These are phyloP conservation scores for Plasmodium adleri DNA, from an alignment of 169 alveolate genomes.

Conservation along the genomic window DNA sequence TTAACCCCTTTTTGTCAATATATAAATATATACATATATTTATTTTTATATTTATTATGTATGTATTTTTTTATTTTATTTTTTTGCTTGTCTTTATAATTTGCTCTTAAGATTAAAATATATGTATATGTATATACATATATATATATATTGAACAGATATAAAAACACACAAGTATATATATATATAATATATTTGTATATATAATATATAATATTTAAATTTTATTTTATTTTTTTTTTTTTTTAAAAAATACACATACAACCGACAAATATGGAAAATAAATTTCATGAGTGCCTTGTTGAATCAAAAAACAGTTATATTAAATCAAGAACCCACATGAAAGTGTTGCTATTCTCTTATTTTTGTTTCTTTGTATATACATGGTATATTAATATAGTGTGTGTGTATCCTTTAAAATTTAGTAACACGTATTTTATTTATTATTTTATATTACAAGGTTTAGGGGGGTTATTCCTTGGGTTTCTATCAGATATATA, in stretches of 20 bases:
- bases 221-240: too few species aligned
- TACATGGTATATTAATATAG: constrained; percentile 25
- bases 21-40: too few species aligned
- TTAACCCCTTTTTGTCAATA: too few species aligned
- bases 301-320: constrained; percentile 6
- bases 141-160: too few species aligned
- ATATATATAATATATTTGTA: too few species aligned
- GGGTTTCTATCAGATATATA: constrained; percentile 34
- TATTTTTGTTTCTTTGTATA: constrained; percentile 23
- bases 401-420: constrained; percentile 26
- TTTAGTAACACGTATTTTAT: constrained; percentile 4
- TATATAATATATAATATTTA: background rate
- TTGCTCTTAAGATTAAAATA: background rate
- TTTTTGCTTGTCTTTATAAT: background rate
- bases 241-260: background rate
- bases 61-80: background rate
- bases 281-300: background rate
- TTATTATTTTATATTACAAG: constrained; percentile 23
- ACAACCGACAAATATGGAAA: background rate
- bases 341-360: background rate
- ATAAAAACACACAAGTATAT: too few species aligned
- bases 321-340: background rate
- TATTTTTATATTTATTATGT: too few species aligned
- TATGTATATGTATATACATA: too few species aligned
- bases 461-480: constrained; percentile 24